Evolutionary conservation across 2,329 filamentous ascomycete species (phyloP), one percentile per base, ranked within the genome.

Genomic region (Albifimbria verrucaria): DNA sequence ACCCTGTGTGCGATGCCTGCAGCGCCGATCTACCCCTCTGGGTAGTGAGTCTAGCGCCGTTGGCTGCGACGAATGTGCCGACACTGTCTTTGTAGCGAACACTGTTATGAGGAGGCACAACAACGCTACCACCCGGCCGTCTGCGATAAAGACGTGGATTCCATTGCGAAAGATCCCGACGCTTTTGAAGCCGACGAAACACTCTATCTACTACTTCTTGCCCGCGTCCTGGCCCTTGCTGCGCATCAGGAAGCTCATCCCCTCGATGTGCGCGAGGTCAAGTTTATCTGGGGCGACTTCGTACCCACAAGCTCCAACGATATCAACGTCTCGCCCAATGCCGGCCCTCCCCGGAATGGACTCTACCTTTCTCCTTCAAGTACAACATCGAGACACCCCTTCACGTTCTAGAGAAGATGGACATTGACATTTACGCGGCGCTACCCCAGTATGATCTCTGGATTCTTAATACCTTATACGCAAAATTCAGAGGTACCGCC

Each of bases 401-500:
- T 6, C 88, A 92, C 64, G 78, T 93, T 26, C 79, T 94, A 17
- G 88, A 92, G 68, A 91, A 90, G 70, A 91, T 94, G 87, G 88
- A 92, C 59, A 77, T 93, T 52, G 87, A 93, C 65, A 85, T 92
- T 50, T 93, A 87, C 67, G 77, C 75, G 15, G 72, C 72, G 0
- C 68, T 86, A 4, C 71, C 72, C 9, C 70, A 76, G 22, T 86
- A 89, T 67, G 89, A 92, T 61, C 72, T 88, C 7, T 94, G 90
- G 90, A 81, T 97, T 17, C 81, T 96, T 65, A 96, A 97, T 71
- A 96, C 92, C 0, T 79, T 97, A 5, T 96, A 93, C 68, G 85
- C 89, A 59, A 97, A 97, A 68, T 96, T 97, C 69, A 84, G 94
- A 22, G 94, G 91, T 50, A 96, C 92, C 0, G 94, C 94, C 0